Evolutionary conservation across 257 asterid species (phyloP), one percentile per base, ranked within the genome.

Genomic region (Capsicum rhomboideum): DNA sequence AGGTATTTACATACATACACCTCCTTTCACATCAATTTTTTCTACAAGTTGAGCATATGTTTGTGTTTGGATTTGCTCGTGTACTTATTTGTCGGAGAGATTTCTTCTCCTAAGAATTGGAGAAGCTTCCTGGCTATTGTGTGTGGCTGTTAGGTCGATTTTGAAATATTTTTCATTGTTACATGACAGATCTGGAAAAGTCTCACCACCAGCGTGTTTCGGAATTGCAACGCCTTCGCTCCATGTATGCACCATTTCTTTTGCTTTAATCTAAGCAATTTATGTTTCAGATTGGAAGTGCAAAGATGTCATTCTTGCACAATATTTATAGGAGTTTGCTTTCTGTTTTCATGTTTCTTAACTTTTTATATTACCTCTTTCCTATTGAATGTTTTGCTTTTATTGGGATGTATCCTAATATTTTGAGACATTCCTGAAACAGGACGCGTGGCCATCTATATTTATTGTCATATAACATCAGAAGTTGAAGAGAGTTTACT

Each of bases 191-290:
- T 90, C 77, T 91, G 46, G 97, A 96, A 83, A 95, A 90, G 90
- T 90, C 91, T 54, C 99, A 96, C 87, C 98, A 92, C 87, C 98
- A 93, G 83, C 98, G 98, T 75, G 97, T 96, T 86, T 92, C 98
- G 77, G 99, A 96, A 86, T 88, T 96, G 91, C 99, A 92, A 91
- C 90, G 98, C 81, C 94, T 96, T 84, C 97, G 98, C 40, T 96
- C 99, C 85, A 91, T 96, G 99, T 96, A 94, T 72, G 97, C 88
- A 63, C 78, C 83, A 82, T 87, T 83, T 79, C 79, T 90, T 82
- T 58, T 86, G 68, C 44, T 50, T 77, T 77, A 50, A 28, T 28
- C 13, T 50, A 16, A 77, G 61, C 1, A 10, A 50, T 7, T 18
- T 77, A 50, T 77, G 61, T 50, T 4, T 77, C 21, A 16, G n/a